Evolutionary conservation across 768 basidiomycete genomes (phyloP).

Genomic region (Boletus sensibilis): DNA sequence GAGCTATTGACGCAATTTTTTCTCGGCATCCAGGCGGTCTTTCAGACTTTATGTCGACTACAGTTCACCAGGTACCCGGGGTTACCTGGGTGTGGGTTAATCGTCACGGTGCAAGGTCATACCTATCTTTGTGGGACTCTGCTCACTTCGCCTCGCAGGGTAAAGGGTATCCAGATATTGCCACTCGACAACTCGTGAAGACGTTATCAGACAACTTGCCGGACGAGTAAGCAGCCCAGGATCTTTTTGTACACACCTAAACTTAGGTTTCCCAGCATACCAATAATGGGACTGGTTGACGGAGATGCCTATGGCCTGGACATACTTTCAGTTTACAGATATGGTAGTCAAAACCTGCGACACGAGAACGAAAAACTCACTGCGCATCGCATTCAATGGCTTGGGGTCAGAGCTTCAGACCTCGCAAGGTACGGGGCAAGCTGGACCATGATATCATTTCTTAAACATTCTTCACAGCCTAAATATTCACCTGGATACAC

Average conservation of each 20-base stretch:
- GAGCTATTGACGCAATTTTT: slow-evolving; percentile 1
- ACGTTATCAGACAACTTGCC: slow-evolving; percentile 68
- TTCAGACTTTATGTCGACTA: slow-evolving; percentile 75
- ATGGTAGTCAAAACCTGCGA: slow-evolving; percentile 67
- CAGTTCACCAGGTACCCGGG: slow-evolving; percentile 47
- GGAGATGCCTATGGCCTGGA: slow-evolving; percentile 91
- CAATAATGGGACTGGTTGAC: slow-evolving; percentile 80
- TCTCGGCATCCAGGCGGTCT: slow-evolving; percentile 69
- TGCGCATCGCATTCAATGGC: slow-evolving; percentile 70
- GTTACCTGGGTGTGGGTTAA: slow-evolving; percentile 63
- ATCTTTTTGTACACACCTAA: neutral
- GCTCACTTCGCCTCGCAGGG: slow-evolving; percentile 52
- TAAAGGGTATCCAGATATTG: slow-evolving; percentile 95
- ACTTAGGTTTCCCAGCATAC: slow-evolving; percentile 53
- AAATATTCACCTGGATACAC: slow-evolving; percentile 53
- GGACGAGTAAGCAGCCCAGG: slow-evolving; percentile 42
- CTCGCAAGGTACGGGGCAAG: slow-evolving; percentile 49
- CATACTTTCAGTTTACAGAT: slow-evolving; percentile 85
- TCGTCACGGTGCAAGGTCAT: slow-evolving; percentile 64
- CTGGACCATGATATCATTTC: neutral
- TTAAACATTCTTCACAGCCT: slow-evolving; percentile 41
- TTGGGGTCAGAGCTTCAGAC: slow-evolving; percentile 75
- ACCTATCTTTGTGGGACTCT: neutral
- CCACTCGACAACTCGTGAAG: slow-evolving; percentile 82
- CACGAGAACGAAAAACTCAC: slow-evolving; percentile 73